phyloP scores from a whole-genome alignment of 768 basidiomycete genomes.

The Leccinum longicurvipes region DNA sequence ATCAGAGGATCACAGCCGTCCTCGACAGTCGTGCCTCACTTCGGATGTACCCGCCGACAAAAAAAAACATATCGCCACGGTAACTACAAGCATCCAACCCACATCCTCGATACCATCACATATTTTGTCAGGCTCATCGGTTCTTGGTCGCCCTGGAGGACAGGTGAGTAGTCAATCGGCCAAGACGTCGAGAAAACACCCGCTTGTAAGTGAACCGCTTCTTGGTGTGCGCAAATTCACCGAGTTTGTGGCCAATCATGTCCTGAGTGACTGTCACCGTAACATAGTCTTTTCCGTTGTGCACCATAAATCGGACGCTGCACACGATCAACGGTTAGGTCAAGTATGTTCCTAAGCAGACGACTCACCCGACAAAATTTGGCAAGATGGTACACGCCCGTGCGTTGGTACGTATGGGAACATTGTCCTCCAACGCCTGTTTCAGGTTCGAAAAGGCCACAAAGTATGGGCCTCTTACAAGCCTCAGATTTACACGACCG shows the following conservation, averaged over 20 bases:
- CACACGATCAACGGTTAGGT: neutral
- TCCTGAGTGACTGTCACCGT: slow-evolving; percentile 90
- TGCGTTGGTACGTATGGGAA: slow-evolving; percentile 86
- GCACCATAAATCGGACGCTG: slow-evolving; percentile 86
- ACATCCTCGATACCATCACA: neutral
- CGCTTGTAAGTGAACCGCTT: slow-evolving; percentile 85
- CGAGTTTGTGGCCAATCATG: slow-evolving; percentile 98
- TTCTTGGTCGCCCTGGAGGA: neutral
- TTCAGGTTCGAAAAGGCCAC: slow-evolving; percentile 87
- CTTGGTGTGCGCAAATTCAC: slow-evolving; percentile 90
- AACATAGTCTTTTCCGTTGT: slow-evolving; percentile 89
- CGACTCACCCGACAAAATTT: slow-evolving; percentile 87
- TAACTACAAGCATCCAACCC: slow-evolving; percentile 17
- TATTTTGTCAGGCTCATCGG: neutral
- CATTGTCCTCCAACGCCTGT: slow-evolving; percentile 74
- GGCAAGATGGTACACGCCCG: slow-evolving; percentile 91
- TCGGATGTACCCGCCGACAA: slow-evolving; percentile 30
- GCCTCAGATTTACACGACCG: neutral
- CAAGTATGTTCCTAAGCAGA: neutral
- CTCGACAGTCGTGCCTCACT: slow-evolving; percentile 7
- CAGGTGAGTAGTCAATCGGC: neutral
- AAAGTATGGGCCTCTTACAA: slow-evolving; percentile 79
- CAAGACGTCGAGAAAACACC: slow-evolving; percentile 32
- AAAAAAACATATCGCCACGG: slow-evolving; percentile 26
- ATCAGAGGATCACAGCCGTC: neutral